Base-by-base conservation (phyloP, 306 rosid species). In the Cyclanthera cordifolia region DNA sequence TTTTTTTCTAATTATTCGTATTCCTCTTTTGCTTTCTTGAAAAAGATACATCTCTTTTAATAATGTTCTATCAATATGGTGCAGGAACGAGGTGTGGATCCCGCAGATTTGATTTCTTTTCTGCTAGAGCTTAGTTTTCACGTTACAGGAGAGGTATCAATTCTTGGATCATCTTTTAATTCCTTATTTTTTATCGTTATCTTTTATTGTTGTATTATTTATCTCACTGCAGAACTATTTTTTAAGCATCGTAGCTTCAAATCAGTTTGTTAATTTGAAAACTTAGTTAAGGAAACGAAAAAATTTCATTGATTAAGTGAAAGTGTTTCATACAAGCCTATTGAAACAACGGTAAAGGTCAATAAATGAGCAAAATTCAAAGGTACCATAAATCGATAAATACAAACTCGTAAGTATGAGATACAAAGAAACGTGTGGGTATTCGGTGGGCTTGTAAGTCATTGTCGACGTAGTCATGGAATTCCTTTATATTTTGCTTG, bases 121-220 rank as follows among this genome's bases (percentile, higher is more conserved):
- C 84, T 93, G 83, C 83, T 93, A 30, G 98, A 93, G 82, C 96
- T 93, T 80, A 93, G 98, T 69, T 93, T 93, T 86, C 98, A 93
- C 76, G 90, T 80, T 69, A 93, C 91, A 1, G 99, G 99, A 69
- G 90, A 89, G 95, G 96, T 90, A 84, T 75, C 68, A 49, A 17
- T 81, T 65, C 53, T 64, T 51, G 69, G 64, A 41, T 64, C 59
- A 34, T 32, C 49, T 61, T 43, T 11, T 69, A 21, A 25, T 21
- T 45, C 41, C 46, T 5, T 73, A 52, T 72, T 70, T 65, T 58
- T 19, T 13, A 53, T 30, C 4, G 5, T 27, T 24, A 37, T 52
- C 49, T 52, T 53, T 37, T 56, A 32, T n/a, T 30, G 17, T 48
- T 30, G 30, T 53, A 19, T 8, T 24, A 4, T 50, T 27, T 17